phyloP scores from a whole-genome alignment of 2,329 filamentous ascomycete species.

The Pseudogymnoascus sp. region DNA sequence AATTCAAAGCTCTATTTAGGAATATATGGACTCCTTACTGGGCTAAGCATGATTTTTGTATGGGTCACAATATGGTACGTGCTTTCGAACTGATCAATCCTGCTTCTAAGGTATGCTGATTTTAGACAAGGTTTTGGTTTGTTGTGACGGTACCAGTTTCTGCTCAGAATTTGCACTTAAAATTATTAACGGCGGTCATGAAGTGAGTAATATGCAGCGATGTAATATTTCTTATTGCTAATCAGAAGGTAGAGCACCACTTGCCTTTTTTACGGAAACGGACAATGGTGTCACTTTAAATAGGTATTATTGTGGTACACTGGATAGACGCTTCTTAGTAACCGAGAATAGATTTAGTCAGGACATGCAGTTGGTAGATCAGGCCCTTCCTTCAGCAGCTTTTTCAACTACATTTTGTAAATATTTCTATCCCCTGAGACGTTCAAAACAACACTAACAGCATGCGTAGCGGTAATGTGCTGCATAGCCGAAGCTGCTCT shows the following conservation, averaged over 20 bases:
- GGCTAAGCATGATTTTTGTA: background rate
- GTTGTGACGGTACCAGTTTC: background rate
- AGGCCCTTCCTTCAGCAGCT: constrained; percentile 3
- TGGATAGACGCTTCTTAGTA: background rate
- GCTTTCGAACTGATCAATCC: background rate
- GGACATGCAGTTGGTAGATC: constrained; percentile 17
- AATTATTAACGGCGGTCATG: constrained; percentile 11
- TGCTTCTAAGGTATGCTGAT: background rate
- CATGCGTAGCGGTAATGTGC: background rate
- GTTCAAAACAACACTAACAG: background rate
- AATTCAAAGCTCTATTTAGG: constrained; percentile 1
- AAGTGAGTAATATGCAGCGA: background rate
- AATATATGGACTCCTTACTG: constrained; percentile 6
- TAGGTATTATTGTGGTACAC: background rate
- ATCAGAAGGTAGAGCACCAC: constrained; percentile 7
- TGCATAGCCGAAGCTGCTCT: constrained; percentile 10
- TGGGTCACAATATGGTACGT: background rate
- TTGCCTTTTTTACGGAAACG: constrained; percentile 13
- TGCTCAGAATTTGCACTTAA: constrained; percentile 10
- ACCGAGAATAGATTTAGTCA: constrained; percentile 15
- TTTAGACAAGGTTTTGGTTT: constrained; percentile 1
- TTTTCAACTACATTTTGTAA: background rate
- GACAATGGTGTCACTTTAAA: constrained; percentile 13
- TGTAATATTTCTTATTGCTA: background rate
- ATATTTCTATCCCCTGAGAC: background rate